A percentile compares a stretch with the other conserved stretches of the same genome.
Evolutionary conservation across 345 rosid species (phyloP).

Genomic region (Cardamine occulta): DNA sequence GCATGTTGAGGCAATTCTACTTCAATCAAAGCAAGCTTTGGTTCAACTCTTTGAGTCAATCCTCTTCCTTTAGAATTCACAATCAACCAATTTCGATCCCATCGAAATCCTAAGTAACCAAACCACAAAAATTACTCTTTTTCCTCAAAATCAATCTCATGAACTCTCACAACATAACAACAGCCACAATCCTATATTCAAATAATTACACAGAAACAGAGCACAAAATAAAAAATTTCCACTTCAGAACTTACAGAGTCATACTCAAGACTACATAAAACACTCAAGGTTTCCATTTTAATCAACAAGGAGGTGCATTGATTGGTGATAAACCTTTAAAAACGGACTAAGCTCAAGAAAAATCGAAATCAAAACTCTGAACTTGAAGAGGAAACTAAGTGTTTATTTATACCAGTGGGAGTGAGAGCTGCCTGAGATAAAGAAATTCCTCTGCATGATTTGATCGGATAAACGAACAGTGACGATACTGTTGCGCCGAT

Average conservation of each 20-base stretch:
- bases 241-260: not conserved
- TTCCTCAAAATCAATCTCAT: not conserved
- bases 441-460: constrained; percentile 85
- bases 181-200: not conserved
- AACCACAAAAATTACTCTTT: not conserved
- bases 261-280: not conserved
- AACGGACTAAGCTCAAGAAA: not conserved
- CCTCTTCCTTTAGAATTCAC: constrained; percentile 78
- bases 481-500: constrained; percentile 49
- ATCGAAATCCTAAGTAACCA: constrained; percentile 65
- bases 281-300: not conserved
- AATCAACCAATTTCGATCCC: constrained; percentile 89
- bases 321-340: constrained; percentile 1
- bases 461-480: constrained; percentile 75
- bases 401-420: constrained; percentile 59
- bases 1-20: constrained; percentile 66
- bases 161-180: constrained; percentile 18
- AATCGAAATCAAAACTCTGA: not conserved
- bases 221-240: not conserved
- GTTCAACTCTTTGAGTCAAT: constrained; percentile 85
- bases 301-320: constrained; percentile 1
- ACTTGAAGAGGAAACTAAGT: not conserved
- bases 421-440: constrained; percentile 69
- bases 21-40: constrained; percentile 81
- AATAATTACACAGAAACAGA: not conserved